Conservation (phyloP, 352 stramenopile genomes). For the Phytophthora lateralis region DNA sequence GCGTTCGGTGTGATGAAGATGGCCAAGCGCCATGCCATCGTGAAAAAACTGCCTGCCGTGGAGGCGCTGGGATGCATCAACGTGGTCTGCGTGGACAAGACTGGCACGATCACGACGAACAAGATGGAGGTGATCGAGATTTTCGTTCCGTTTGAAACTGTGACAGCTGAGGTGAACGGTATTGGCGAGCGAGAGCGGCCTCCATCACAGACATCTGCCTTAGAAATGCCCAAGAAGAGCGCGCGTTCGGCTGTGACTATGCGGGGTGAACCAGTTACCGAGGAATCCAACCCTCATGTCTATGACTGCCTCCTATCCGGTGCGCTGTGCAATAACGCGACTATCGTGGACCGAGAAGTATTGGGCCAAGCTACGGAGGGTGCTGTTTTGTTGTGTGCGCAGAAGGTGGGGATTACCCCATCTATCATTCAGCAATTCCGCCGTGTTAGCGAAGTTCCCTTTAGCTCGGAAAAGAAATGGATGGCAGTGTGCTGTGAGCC, state of each 20-base stretch:
- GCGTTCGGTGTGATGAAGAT: slow-evolving; percentile 88
- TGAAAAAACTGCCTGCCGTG: slow-evolving; percentile 89
- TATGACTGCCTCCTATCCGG: slow-evolving; percentile 77
- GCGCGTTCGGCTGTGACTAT: slow-evolving; percentile 49
- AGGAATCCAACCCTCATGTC: slow-evolving; percentile 67
- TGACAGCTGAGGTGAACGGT: slow-evolving; percentile 70
- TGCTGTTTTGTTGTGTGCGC: slow-evolving; percentile 68
- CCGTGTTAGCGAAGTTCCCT: slow-evolving; percentile 92
- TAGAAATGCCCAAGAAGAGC: slow-evolving; percentile 15
- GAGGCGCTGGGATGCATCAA: slow-evolving; percentile 91
- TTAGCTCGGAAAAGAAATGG: slow-evolving; percentile 96
- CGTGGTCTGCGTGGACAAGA: slow-evolving; percentile 95
- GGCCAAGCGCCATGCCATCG: slow-evolving; percentile 83
- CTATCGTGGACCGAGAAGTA: slow-evolving; percentile 69
- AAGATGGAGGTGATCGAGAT: slow-evolving; percentile 88
- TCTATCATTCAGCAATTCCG: slow-evolving; percentile 53
- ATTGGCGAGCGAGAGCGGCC: slow-evolving; percentile 42
- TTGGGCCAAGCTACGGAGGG: slow-evolving; percentile 85
- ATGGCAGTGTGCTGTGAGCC: slow-evolving; percentile 93
- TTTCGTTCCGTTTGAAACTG: slow-evolving; percentile 80
- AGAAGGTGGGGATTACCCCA: slow-evolving; percentile 64
- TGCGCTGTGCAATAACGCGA: slow-evolving; percentile 82
- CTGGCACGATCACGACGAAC: slow-evolving; percentile 93
- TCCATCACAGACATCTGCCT: slow-evolving; percentile 12
- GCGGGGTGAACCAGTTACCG: slow-evolving; percentile 65